Conservation (phyloP, 805 yeast genomes). For the Yarrowia bubula region DNA sequence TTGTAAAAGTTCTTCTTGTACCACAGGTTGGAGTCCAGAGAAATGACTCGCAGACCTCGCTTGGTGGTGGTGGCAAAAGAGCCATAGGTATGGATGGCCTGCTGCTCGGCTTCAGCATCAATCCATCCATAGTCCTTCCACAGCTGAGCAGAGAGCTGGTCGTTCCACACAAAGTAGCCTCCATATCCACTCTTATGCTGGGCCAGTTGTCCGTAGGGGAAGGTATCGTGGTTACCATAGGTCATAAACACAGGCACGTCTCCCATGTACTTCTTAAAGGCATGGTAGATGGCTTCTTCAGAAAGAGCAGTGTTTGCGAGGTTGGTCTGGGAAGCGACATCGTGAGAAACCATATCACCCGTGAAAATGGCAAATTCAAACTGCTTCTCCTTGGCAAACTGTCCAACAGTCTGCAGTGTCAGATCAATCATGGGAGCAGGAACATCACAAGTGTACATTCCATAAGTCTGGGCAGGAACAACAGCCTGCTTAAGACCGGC, state of each 20-base stretch:
- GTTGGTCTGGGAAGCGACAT: conserved; percentile 45
- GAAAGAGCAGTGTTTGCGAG: conserved; percentile 50
- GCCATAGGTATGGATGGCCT: conserved; percentile 48
- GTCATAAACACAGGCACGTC: conserved; percentile 59
- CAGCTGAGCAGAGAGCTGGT: conserved; percentile 48
- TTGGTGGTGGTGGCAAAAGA: conserved; percentile 59
- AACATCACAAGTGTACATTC: conserved; percentile 62
- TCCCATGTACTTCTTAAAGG: conserved; percentile 51
- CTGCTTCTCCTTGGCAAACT: conserved; percentile 40
- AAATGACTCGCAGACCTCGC: conserved; percentile 58
- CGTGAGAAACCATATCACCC: conserved; percentile 73
- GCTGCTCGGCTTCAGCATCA: conserved; percentile 37
- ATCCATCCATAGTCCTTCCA: conserved; percentile 52
- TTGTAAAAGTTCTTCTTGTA: conserved; percentile 62
- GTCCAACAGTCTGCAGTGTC: conserved; percentile 48
- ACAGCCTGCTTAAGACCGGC: conserved; percentile 32
- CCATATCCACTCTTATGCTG: conserved; percentile 49
- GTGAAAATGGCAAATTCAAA: conserved; percentile 67
- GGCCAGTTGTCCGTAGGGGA: conserved; percentile 69
- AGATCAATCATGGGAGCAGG: conserved; percentile 62
- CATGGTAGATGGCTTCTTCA: conserved; percentile 51
- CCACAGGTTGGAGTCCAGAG: conserved; percentile 67
- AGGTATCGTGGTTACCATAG: conserved; percentile 70
- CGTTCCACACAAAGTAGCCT: conserved; percentile 47
- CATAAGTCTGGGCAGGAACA: conserved; percentile 59